phyloP scores from a whole-genome alignment of 176 grass and related monocot species.

The Pontederia crassipes region DNA sequence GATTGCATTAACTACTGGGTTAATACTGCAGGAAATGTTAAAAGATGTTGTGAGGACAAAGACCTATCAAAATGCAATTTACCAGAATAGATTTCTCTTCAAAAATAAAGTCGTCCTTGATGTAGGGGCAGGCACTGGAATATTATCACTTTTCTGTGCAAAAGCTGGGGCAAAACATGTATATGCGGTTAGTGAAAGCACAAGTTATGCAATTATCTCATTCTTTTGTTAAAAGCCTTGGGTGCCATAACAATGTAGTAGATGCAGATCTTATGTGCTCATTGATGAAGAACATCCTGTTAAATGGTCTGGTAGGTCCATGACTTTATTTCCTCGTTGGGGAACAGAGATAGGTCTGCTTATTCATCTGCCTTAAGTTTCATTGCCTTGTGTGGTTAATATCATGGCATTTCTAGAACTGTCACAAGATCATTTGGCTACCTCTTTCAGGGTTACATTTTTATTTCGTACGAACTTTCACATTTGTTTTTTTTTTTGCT shows the following conservation, averaged over 20 bases:
- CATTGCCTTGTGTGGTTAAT: too few species aligned
- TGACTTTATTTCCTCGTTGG: too few species aligned
- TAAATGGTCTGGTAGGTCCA: too few species aligned
- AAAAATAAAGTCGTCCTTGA: slow-evolving; percentile 96
- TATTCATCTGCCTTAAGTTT: too few species aligned
- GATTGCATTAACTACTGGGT: slow-evolving; percentile 6
- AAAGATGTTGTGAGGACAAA: slow-evolving; percentile 84
- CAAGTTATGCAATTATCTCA: not conserved
- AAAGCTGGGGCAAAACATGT: slow-evolving; percentile 97
- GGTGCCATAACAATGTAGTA: not conserved
- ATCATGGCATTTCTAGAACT: too few species aligned
- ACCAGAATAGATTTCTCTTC: slow-evolving; percentile 75
- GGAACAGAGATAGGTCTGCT: too few species aligned
- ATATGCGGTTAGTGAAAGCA: slow-evolving; percentile 51
- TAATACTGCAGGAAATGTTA: slow-evolving; percentile 74
- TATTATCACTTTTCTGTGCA: slow-evolving; percentile 94
- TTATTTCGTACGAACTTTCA: too few species aligned
- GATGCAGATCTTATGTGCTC: too few species aligned
- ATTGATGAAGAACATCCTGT: too few species aligned
- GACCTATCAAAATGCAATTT: slow-evolving; percentile 92
- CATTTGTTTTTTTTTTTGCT: not conserved
- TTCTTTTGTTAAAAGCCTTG: not conserved
- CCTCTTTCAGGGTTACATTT: too few species aligned
- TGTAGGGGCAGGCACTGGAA: slow-evolving; percentile 88
- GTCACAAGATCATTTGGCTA: too few species aligned